A percentile compares a stretch with the other conserved stretches of the same genome.
phyloP scores from a whole-genome alignment of 208 protist species.

The Blastocrithidia nonstop region DNA sequence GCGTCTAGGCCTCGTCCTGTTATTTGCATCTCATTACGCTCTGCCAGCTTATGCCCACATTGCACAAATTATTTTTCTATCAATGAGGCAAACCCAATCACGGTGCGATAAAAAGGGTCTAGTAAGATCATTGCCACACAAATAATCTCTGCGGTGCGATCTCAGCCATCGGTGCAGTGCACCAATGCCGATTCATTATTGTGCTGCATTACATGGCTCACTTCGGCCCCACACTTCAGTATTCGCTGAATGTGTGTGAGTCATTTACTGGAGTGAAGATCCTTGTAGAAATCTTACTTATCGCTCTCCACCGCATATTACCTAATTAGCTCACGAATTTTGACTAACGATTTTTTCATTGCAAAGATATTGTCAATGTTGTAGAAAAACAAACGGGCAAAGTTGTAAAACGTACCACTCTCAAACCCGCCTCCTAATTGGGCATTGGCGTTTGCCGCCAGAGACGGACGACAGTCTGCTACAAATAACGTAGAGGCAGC shows the following conservation, averaged over 20 bases:
- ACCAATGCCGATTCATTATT: constrained; percentile 66
- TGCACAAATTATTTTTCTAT: constrained; percentile 93
- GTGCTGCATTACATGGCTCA: constrained; percentile 28
- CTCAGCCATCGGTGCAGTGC: constrained; percentile 93
- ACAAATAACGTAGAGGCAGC: too few relatives aligned
- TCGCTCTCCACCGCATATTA: constrained; percentile 28
- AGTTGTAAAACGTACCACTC: constrained; percentile 33
- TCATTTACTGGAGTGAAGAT: constrained; percentile 50
- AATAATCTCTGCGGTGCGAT: constrained; percentile 86
- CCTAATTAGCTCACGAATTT: constrained; percentile 35
- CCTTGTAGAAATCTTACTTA: constrained; percentile 28
- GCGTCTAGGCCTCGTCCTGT: too few relatives aligned
- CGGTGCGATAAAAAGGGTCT: constrained; percentile 92
- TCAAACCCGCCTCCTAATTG: constrained; percentile 78
- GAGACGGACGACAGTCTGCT: constrained; percentile 55
- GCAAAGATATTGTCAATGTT: constrained; percentile 86
- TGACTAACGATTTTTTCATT: constrained; percentile 39
- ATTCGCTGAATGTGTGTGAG: constrained; percentile 45
- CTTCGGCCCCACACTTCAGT: constrained; percentile 20
- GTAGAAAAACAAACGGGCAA: constrained; percentile 60
- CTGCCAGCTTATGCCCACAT: constrained; percentile 92
- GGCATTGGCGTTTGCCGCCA: constrained; percentile 43
- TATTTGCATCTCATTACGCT: constrained; percentile 68
- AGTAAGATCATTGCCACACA: constrained; percentile 77
- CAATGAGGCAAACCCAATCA: constrained; percentile 85